Conservation (phyloP, 2,329 filamentous ascomycete species). For the Colletotrichum nymphaeae region DNA sequence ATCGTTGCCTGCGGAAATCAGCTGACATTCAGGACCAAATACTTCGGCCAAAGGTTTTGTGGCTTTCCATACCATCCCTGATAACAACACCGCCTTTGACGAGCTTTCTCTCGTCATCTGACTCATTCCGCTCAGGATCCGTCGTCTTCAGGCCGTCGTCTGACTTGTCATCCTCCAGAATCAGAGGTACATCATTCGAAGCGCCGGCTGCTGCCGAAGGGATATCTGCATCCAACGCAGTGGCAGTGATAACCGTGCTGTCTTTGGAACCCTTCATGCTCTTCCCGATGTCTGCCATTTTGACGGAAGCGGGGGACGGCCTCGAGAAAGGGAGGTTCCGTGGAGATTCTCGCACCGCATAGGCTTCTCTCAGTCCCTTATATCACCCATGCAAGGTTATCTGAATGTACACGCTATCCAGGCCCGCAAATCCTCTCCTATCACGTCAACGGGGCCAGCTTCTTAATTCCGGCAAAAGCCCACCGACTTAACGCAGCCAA, state of each 20-base stretch:
- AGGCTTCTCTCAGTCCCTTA: neutral
- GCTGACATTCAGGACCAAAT: neutral
- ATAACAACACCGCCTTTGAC: conserved; percentile 14
- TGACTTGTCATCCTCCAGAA: neutral
- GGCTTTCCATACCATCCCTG: neutral
- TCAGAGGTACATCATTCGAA: neutral
- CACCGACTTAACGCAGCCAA: conserved; percentile 6
- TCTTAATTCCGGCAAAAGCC: neutral
- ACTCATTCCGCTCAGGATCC: conserved; percentile 8
- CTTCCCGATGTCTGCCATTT: neutral
- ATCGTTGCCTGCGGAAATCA: conserved; percentile 18
- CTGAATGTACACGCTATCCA: neutral
- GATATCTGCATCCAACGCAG: neutral
- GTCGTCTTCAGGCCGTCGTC: conserved; percentile 1
- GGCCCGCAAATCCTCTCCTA: neutral
- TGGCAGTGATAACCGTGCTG: neutral
- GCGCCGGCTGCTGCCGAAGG: accelerated
- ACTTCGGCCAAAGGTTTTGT: neutral
- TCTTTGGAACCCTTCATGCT: neutral
- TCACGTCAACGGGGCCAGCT: conserved; percentile 10
- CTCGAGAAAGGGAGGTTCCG: neutral
- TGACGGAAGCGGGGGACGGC: neutral
- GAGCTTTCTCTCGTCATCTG: conserved; percentile 14
- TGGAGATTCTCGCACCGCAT: no score
- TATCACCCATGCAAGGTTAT: neutral